Conservation (phyloP, 176 grass and related monocot species). For the Aegilops sharonensis region DNA sequence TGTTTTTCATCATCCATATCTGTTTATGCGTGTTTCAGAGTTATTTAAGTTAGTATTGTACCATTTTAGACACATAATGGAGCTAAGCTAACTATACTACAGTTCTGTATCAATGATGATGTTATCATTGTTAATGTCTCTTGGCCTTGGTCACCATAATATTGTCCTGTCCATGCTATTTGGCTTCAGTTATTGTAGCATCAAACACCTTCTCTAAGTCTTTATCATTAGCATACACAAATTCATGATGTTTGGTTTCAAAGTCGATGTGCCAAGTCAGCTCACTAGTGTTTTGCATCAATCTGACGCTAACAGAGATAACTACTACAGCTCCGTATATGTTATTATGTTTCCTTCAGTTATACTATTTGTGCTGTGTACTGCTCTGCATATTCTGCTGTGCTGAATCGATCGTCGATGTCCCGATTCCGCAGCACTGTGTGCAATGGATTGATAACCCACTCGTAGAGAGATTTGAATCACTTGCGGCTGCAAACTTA, state of each 20-base stretch:
- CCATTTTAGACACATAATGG: too few species aligned
- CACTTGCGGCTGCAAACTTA: neutral
- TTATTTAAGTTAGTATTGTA: neutral
- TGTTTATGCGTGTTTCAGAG: neutral
- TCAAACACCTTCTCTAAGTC: neutral
- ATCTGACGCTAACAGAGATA: neutral
- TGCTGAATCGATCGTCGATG: too few species aligned
- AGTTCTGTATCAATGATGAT: neutral
- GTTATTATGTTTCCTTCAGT: neutral
- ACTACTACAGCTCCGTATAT: neutral
- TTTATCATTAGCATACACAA: neutral
- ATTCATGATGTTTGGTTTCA: neutral
- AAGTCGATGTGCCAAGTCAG: neutral
- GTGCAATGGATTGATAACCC: neutral
- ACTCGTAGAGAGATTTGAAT: neutral
- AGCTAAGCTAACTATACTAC: too few species aligned
- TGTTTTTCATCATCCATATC: neutral
- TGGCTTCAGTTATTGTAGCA: neutral
- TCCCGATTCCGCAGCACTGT: neutral
- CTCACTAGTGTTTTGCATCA: neutral
- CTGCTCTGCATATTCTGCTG: neutral
- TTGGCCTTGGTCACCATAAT: neutral
- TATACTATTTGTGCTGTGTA: neutral
- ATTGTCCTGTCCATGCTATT: neutral
- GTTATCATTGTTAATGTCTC: neutral